Conservation (phyloP, 179 eudicot genomes). For the Drosera spatulata region DNA sequence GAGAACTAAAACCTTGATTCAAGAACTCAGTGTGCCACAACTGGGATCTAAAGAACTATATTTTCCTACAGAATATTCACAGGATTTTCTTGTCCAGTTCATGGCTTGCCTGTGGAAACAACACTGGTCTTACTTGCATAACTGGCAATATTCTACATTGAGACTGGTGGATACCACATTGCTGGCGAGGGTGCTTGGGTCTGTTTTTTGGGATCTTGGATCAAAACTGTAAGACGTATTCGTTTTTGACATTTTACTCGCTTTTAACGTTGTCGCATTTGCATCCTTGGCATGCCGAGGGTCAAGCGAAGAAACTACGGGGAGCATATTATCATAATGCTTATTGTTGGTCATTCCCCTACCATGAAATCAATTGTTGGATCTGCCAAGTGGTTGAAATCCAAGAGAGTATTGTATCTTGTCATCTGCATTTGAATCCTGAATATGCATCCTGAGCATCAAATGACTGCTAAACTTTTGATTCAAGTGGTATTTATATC, state of each 20-base stretch:
- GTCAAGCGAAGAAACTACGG: too few relatives aligned
- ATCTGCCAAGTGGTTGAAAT: too few relatives aligned
- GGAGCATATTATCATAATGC: too few relatives aligned
- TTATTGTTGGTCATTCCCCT: too few relatives aligned
- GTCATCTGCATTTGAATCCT: too few relatives aligned
- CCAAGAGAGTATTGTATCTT: too few relatives aligned
- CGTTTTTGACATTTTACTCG: not conserved
- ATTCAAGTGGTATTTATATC: too few relatives aligned
- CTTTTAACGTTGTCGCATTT: not conserved
- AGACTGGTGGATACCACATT: slow-evolving; percentile 30
- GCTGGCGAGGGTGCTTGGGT: slow-evolving; percentile 30
- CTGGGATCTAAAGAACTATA: slow-evolving; percentile 50
- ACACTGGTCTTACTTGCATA: slow-evolving; percentile 41
- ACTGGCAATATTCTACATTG: slow-evolving; percentile 37
- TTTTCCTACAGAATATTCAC: slow-evolving; percentile 43
- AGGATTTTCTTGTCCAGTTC: slow-evolving; percentile 24
- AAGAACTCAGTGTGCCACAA: slow-evolving; percentile 35
- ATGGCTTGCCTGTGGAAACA: slow-evolving; percentile 49
- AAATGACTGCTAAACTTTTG: too few relatives aligned
- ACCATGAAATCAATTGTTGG: too few relatives aligned
- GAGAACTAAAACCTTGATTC: slow-evolving; percentile 64
- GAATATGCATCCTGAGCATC: too few relatives aligned
- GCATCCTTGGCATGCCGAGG: not conserved
- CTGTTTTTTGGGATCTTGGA: slow-evolving; percentile 73
- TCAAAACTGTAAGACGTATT: slow-evolving; percentile 30